Percentiles rank a stretch among this genome's conserved stretches.
Evolutionary conservation across 306 rosid genomes (phyloP).

Genomic region (Quercus robur): DNA sequence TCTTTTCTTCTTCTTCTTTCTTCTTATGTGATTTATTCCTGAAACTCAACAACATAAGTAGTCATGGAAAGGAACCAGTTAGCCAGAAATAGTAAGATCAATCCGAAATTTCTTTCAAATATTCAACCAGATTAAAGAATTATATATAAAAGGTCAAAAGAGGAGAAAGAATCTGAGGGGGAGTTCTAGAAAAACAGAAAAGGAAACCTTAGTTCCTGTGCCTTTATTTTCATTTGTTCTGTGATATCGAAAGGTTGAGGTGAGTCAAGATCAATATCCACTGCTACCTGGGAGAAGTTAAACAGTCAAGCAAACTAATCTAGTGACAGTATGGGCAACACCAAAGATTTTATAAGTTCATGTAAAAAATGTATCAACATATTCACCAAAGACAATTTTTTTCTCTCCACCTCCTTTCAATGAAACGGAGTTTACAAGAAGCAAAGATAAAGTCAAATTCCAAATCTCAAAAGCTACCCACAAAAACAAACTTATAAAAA

Average conservation of each 20-base stretch:
- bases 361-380: background rate
- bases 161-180: background rate
- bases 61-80: background rate
- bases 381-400: background rate
- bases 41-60: slow-evolving; percentile 13
- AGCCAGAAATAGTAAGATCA: background rate
- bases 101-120: background rate
- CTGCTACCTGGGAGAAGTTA: slow-evolving; percentile 27
- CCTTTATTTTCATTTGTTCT: slow-evolving; percentile 37
- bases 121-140: background rate
- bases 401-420: background rate
- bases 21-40: slow-evolving; percentile 42
- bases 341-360: background rate
- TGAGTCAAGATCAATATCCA: slow-evolving; percentile 36
- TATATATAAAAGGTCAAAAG: background rate
- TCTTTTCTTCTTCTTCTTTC: slow-evolving; percentile 40
- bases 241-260: slow-evolving; percentile 28
- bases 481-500: background rate
- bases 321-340: background rate
- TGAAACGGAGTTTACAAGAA: background rate
- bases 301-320: slow-evolving; percentile 1
- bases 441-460: background rate
- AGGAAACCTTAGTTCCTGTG: slow-evolving; percentile 34
- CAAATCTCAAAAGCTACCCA: background rate
- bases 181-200: background rate